These are phyloP conservation scores for Smallanthus sonchifolius DNA, from an alignment of 129 eudicot genomes.

Conservation along the genomic window DNA sequence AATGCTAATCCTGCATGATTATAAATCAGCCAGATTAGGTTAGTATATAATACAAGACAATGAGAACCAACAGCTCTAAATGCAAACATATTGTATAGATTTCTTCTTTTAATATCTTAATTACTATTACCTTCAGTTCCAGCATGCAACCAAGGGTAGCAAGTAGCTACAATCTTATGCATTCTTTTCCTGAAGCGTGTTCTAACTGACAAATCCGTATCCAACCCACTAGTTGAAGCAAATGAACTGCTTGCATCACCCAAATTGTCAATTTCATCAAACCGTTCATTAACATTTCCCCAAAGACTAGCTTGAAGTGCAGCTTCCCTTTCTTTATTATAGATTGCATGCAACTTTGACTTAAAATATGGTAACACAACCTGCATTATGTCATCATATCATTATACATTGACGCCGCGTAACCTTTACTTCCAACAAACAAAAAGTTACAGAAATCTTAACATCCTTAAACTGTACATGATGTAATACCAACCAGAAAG, in stretches of 20 bases:
- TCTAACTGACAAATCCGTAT: slow-evolving; percentile 48
- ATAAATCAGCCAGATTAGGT: slow-evolving; percentile 20
- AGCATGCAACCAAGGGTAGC: slow-evolving; percentile 97
- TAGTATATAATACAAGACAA: background rate
- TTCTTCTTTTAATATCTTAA: background rate
- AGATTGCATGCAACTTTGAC: slow-evolving; percentile 82
- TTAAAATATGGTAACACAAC: slow-evolving; percentile 89
- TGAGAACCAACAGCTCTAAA: background rate
- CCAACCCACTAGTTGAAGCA: slow-evolving; percentile 50
- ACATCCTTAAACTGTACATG: background rate
- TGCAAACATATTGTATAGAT: background rate
- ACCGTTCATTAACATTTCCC: slow-evolving; percentile 77
- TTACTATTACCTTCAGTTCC: slow-evolving; percentile 78
- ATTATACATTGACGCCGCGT: background rate
- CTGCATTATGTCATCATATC: slow-evolving; percentile 41
- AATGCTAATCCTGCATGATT: slow-evolving; percentile 72
- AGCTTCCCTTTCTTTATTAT: slow-evolving; percentile 92
- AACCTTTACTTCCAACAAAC: background rate
- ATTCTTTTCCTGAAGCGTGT: slow-evolving; percentile 46
- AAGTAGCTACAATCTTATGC: slow-evolving; percentile 66
- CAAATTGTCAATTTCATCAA: slow-evolving; percentile 47
- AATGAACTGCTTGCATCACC: slow-evolving; percentile 46
- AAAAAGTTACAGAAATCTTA: background rate
- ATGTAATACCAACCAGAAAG: slow-evolving; percentile 55
- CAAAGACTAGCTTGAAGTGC: slow-evolving; percentile 97